phyloP scores from a whole-genome alignment of 1,139 yeast genomes.

The Blastobotrys elegans region DNA sequence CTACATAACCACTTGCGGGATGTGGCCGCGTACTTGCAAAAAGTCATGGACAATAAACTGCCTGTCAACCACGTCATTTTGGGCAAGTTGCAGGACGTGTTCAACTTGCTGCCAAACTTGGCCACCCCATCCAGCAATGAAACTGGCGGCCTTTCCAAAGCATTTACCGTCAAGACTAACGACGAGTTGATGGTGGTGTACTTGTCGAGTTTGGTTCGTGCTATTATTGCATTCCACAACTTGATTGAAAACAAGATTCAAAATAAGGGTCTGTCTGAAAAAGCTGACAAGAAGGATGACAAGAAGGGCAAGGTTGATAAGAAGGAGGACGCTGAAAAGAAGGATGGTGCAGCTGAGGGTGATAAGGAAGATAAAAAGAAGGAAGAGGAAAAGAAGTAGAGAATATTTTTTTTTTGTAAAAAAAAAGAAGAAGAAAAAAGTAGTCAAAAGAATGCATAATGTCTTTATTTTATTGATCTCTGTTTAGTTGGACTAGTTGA shows the following conservation, averaged over 20 bases:
- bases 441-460: too few relatives aligned
- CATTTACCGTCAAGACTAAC: constrained; percentile 87
- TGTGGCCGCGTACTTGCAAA: constrained; percentile 72
- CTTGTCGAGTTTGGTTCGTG: constrained; percentile 81
- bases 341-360: constrained; percentile 3
- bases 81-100: constrained; percentile 91
- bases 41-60: constrained; percentile 62
- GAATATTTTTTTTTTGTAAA: too few relatives aligned
- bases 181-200: constrained; percentile 95
- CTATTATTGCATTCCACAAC: constrained; percentile 95
- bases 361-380: constrained; percentile 11
- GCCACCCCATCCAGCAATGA: constrained; percentile 35
- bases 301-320: constrained; percentile 15
- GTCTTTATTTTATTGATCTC: too few relatives aligned
- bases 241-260: constrained; percentile 92
- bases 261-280: constrained; percentile 38
- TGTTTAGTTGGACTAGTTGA: too few relatives aligned
- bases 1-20: constrained; percentile 75
- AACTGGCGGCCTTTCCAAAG: constrained; percentile 48
- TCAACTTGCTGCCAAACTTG: constrained; percentile 86
- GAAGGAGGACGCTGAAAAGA: constrained; percentile 5
- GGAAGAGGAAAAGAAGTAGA: constrained; percentile 8
- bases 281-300: constrained; percentile 11
- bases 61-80: constrained; percentile 89
- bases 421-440: too few relatives aligned